A percentile compares a stretch with the other conserved stretches of the same genome.
These are phyloP conservation scores for Nakaseomyces uthaithaninus DNA, from an alignment of 1,139 yeast species.

Conservation along the genomic window DNA sequence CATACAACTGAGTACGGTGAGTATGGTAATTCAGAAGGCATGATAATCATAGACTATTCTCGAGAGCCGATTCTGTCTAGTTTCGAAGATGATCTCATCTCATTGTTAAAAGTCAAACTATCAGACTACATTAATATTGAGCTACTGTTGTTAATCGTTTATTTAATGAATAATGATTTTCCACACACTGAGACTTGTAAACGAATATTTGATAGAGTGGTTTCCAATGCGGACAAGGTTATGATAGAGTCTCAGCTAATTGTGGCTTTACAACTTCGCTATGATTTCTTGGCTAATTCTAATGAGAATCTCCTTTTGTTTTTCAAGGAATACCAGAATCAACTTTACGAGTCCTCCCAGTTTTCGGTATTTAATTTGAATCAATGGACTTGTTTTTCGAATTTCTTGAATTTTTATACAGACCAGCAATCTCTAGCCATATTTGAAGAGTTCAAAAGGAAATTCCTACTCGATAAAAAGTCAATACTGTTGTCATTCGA, in stretches of 20 bases:
- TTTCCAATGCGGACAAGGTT: background rate
- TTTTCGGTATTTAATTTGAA: conserved; percentile 5
- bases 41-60: conserved; percentile 4
- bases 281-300: background rate
- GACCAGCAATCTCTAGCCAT: conserved; percentile 1
- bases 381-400: conserved; percentile 4
- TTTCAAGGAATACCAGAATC: background rate
- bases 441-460: conserved; percentile 3
- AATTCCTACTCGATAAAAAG: conserved; percentile 2
- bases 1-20: background rate
- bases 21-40: background rate
- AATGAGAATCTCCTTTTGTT: background rate
- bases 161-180: conserved; percentile 3
- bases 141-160: conserved; percentile 1
- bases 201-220: conserved; percentile 3
- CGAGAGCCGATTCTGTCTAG: background rate
- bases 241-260: conserved; percentile 3
- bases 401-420: background rate
- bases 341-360: background rate
- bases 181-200: conserved; percentile 5
- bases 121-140: background rate
- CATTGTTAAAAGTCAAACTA: background rate
- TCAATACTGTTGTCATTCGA: background rate
- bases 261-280: conserved; percentile 2
- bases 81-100: background rate